A percentile compares a stretch with the other conserved stretches of the same genome.
Evolutionary conservation across 768 basidiomycete genomes (phyloP).

Genomic region (Termitomyces sp.): DNA sequence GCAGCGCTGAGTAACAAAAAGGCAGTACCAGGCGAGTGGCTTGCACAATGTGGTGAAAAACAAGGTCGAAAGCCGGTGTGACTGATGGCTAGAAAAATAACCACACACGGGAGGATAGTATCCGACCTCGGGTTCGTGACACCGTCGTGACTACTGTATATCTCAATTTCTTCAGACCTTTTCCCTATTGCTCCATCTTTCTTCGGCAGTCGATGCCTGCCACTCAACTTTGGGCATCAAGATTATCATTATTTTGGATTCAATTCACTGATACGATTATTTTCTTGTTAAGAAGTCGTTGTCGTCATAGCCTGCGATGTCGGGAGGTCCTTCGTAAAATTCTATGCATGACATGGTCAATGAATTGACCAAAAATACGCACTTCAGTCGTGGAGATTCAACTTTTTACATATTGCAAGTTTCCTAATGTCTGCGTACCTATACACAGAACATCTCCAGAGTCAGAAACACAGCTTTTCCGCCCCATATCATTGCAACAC

Average conservation of each 20-base stretch:
- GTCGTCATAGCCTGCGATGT: neutral
- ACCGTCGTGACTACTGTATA: slow-evolving; percentile 12
- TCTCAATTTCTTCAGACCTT: slow-evolving; percentile 5
- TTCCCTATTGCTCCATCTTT: slow-evolving; percentile 6
- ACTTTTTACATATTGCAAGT: neutral
- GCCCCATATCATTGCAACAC: neutral
- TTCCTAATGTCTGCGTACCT: neutral
- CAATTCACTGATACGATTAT: neutral
- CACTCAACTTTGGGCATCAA: neutral
- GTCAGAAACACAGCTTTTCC: neutral
- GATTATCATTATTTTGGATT: neutral
- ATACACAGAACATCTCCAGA: neutral
- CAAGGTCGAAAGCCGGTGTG: slow-evolving; percentile 15
- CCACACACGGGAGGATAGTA: slow-evolving; percentile 7
- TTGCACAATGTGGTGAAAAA: slow-evolving; percentile 15
- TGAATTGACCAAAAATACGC: neutral
- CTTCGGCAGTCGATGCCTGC: neutral
- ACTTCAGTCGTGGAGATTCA: neutral
- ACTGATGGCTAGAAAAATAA: slow-evolving; percentile 17
- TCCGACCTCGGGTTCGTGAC: slow-evolving; percentile 13
- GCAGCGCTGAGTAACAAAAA: neutral
- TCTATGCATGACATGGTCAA: neutral
- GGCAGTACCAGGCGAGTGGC: neutral
- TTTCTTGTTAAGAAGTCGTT: neutral
- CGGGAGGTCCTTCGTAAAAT: neutral